These are phyloP conservation scores for Articulospora tetracladia DNA, from an alignment of 495 filamentous ascomycete species.

Conservation along the genomic window DNA sequence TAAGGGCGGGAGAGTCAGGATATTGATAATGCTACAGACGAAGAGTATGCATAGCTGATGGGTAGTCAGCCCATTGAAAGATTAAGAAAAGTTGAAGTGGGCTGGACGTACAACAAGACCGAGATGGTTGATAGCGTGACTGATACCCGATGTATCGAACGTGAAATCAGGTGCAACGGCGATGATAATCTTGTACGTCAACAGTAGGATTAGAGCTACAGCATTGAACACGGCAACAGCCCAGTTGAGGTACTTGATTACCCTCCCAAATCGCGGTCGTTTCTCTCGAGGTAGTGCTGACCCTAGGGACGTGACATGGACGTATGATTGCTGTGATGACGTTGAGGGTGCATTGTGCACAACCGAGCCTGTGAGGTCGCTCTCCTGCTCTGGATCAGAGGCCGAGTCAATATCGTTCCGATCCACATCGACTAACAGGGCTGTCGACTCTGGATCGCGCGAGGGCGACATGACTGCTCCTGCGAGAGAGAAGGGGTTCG, in stretches of 20 bases:
- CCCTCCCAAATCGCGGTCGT: not conserved
- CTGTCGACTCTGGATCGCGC: not conserved
- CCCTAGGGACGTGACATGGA: not conserved
- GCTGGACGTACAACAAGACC: not conserved
- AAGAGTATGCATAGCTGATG: not conserved
- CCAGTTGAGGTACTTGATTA: not conserved
- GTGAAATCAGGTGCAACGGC: not conserved
- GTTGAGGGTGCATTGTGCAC: not conserved
- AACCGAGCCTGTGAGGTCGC: not conserved
- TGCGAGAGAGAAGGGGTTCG: constrained; percentile 38
- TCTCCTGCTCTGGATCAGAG: not conserved
- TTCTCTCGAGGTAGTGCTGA: not conserved
- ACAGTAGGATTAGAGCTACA: not conserved
- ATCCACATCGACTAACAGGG: not conserved
- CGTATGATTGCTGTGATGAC: not conserved
- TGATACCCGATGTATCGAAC: not conserved
- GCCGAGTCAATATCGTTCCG: not conserved
- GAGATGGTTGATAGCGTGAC: not conserved
- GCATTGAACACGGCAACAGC: not conserved
- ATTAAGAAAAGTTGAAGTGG: not conserved
- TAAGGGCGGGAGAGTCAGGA: not conserved
- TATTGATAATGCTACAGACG: not conserved
- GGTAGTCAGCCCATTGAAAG: not conserved
- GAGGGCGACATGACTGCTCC: not conserved
- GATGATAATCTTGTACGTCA: not conserved